Percentiles rank a stretch among this genome's conserved stretches.
Conservation (phyloP, 768 basidiomycete species). For the Termitomyces sp. region DNA sequence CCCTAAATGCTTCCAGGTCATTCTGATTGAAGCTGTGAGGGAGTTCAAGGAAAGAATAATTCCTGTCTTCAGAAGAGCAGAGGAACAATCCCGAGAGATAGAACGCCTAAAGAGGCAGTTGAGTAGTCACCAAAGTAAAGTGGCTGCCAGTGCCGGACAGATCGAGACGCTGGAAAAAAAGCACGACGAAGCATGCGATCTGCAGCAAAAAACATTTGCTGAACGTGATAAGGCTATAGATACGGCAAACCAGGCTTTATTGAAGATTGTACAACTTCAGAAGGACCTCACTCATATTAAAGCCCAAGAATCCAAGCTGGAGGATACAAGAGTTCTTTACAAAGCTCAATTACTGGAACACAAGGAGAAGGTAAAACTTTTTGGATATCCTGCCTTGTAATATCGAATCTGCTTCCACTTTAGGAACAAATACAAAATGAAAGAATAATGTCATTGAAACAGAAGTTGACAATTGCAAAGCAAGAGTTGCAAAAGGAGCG, state of each 20-base stretch:
- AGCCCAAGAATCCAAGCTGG: conserved; percentile 18
- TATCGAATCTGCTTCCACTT: not conserved
- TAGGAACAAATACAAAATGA: conserved; percentile 9
- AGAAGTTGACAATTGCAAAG: conserved; percentile 12
- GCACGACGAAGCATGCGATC: conserved; percentile 13
- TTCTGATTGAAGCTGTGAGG: conserved; percentile 29
- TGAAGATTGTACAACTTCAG: conserved; percentile 18
- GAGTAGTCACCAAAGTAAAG: conserved; percentile 6
- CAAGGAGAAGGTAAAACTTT: conserved; percentile 5
- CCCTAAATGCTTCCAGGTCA: conserved; percentile 16
- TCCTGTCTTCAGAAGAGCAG: conserved; percentile 29
- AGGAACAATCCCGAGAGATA: conserved; percentile 25
- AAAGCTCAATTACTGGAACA: conserved; percentile 24
- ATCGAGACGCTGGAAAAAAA: conserved; percentile 17
- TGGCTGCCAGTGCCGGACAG: not conserved
- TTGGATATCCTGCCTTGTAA: not conserved
- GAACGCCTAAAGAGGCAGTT: conserved; percentile 17
- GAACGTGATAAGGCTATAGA: conserved; percentile 24
- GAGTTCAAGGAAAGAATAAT: conserved; percentile 37
- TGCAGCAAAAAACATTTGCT: conserved; percentile 13
- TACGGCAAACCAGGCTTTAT: conserved; percentile 22
- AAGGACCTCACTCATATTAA: conserved; percentile 12
- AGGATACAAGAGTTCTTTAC: conserved; percentile 24
- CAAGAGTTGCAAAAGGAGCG: not conserved
- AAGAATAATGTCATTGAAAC: conserved; percentile 11